A percentile compares a stretch with the other conserved stretches of the same genome.
Evolutionary conservation across 2,329 filamentous ascomycete species (phyloP).

Genomic region (Calonectria fujianensis): DNA sequence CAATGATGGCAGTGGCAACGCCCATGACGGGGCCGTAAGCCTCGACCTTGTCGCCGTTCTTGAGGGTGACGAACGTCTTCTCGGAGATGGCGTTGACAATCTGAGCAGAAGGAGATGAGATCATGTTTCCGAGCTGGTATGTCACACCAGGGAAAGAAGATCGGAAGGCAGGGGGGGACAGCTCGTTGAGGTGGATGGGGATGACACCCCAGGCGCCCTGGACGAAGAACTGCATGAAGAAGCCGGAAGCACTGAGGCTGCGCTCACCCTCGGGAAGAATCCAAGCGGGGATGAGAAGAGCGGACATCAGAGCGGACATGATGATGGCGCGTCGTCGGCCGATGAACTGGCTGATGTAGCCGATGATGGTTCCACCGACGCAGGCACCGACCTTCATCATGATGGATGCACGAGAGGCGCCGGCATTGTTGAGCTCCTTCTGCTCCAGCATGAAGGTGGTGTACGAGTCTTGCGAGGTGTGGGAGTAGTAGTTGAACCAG

Average conservation of each 20-base stretch:
- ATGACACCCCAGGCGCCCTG: conserved; percentile 81
- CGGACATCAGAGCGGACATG: conserved; percentile 75
- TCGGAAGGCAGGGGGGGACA: conserved; percentile 81
- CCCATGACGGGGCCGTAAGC: conserved; percentile 86
- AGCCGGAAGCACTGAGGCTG: conserved; percentile 77
- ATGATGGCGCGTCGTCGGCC: conserved; percentile 83
- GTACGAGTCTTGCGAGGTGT: conserved; percentile 88
- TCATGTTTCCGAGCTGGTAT: conserved; percentile 86
- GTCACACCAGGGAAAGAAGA: conserved; percentile 82
- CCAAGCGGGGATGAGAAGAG: conserved; percentile 80
- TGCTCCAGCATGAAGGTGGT: conserved; percentile 86
- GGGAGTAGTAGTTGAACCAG: conserved; percentile 84
- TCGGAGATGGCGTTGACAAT: conserved; percentile 86
- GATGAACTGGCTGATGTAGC: conserved; percentile 84
- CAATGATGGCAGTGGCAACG: conserved; percentile 85
- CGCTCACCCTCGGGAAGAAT: conserved; percentile 78
- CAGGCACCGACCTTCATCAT: conserved; percentile 87
- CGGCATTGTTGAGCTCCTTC: conserved; percentile 79
- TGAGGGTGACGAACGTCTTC: conserved; percentile 72
- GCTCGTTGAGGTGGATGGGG: conserved; percentile 84
- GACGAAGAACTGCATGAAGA: conserved; percentile 82
- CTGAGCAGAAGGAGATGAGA: conserved; percentile 82
- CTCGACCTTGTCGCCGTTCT: conserved; percentile 74
- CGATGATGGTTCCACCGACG: conserved; percentile 82
- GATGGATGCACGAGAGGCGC: conserved; percentile 84